A percentile compares a stretch with the other conserved stretches of the same genome.
phyloP scores from a whole-genome alignment of 176 grass and related monocot species.

The bread wheat (Triticum aestivum) region IWGSC_CS_RefSeq_v2.1 NC_057808.1:344218657-344219156 shows the following conservation, averaged over 20 bases:
- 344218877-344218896: not conserved
- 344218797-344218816: no score
- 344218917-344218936: not conserved
- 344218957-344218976: no score
- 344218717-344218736: no score
- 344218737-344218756: no score
- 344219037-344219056: not conserved
- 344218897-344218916: not conserved
- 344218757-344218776: no score
- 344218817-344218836: no score
- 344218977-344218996: not conserved
- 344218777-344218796: no score
- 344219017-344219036: not conserved
- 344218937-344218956: not conserved
- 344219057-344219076: not conserved
- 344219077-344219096: no score
- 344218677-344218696: not conserved
- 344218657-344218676: not conserved
- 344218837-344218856: no score
- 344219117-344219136: not conserved
- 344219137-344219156: not conserved
- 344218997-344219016: not conserved
- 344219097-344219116: not conserved
- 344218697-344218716: not conserved
- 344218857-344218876: no score